Base-by-base conservation (phyloP, 495 filamentous ascomycete genomes). In the Cercophora sp. region DNA sequence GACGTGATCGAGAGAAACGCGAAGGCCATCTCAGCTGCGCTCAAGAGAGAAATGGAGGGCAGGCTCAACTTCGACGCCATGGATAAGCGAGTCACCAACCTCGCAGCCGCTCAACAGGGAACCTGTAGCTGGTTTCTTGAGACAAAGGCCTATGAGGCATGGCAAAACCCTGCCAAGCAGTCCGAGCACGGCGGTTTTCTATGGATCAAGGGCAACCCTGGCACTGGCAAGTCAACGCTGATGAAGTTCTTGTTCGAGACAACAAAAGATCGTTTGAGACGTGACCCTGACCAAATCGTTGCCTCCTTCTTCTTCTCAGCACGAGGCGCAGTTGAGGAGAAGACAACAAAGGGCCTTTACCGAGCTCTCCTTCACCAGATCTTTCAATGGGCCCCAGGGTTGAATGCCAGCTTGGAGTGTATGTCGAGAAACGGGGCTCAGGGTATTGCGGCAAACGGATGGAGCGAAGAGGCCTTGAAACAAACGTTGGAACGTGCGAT, bases 301-400 rank as follows among this genome's bases (percentile, higher is more conserved):
- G 48, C 72, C 5, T 79, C 69, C 0, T 80, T 79, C 51, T 82
- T 80, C 66, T 82, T 80, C 60, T 71, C 79, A 29, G 76, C 73
- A 0, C 61, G 74, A 43, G 78, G 76, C 1, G 60, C 65, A 4
- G 9, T 53, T 8, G 58, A 79, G 27, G 74, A 79, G 57, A 76
- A 69, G 48, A 73, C 76, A 0, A 62, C 64, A 1, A 9, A 37
- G 0, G 76, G 78, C 8, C 72, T 79, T 57, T 79, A 78, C 57
- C 76, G 77, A 25, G 78, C 76, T 0, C 53, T 79, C 1, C 55
- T 69, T 11, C 50, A 56, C 4, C 65, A 70, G 23, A 24, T 58
- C 23, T 58, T 58, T 18, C 1, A 58, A 20, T 39, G 13, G 27
- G 39, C 40, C 4, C 9, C 20, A 10, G 46, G 46, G 18, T 10